Evolutionary conservation across 108 stramenopile genomes (phyloP), one percentile per base, ranked within the genome.

Genomic region (Chaetoceros muelleri): DNA sequence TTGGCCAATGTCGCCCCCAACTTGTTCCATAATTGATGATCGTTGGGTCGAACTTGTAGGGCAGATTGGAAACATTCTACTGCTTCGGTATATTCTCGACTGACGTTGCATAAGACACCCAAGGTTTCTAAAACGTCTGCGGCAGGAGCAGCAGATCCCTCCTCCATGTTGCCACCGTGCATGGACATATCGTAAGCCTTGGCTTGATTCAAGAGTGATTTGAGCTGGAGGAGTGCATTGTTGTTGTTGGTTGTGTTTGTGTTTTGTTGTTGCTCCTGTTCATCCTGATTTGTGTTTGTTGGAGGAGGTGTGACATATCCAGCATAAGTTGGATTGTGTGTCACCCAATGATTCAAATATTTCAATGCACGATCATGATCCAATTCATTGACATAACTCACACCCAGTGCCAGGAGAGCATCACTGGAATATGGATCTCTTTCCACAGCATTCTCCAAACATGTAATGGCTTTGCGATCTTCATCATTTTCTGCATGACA

Each of bases 1-100:
- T 98, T 98, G n/a, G 97, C 97, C 30, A 98, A 70, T 1, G 97
- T 96, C 2, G 97, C 97, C 5, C 95, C 97, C 20, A 98, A 64
- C 72, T 95, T 95, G 63, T 97, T 97, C 65, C 81, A 87, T 10
- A 96, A 67, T 49, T 82, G 75, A 67, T 96, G 83, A 61, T 95
- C 91, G 46, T 78, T 64, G 0, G 88, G 85, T 28, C 85, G 66
- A 10, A 67, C 54, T 24, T 77, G 62, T 23, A 94, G 66, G 2
- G 94, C 94, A 40, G 65, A 60, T 48, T 70, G 75, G 49, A 98
- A 94, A 3, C 75, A 60, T 21, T 73, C 77, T 1, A 81, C 81
- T 10, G 97, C 94, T 7, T 75, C 66, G 44, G 85, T 85, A 62
- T 87, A 96, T 64, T 98, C 93, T 28, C 77, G 67, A 29, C 78